Conservation (phyloP, 176 grass and related monocot genomes). For the Puya raimondii region DNA sequence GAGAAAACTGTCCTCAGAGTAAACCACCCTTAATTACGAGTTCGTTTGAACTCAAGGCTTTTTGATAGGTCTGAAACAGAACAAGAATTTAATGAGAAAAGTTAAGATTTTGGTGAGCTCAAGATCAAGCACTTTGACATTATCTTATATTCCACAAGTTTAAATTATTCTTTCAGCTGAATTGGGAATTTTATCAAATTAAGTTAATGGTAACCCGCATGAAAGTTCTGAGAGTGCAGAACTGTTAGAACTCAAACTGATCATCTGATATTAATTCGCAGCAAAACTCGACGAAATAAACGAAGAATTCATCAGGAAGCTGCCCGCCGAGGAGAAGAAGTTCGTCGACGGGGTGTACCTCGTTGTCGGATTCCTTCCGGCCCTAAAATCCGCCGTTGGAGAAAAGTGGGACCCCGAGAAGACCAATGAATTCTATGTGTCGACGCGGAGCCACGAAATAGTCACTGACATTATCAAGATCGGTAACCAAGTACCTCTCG, state of each 20-base stretch:
- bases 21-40: too few species aligned
- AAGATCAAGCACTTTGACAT: too few species aligned
- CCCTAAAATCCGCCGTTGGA: not conserved
- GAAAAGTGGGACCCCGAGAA: not conserved
- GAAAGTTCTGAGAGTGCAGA: not conserved
- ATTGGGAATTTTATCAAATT: too few species aligned
- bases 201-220: not conserved
- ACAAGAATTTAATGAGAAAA: too few species aligned
- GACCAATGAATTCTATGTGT: conserved; percentile 23
- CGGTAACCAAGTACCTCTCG: conserved; percentile 34
- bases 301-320: not conserved
- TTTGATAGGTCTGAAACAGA: too few species aligned
- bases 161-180: too few species aligned
- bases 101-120: too few species aligned
- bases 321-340: not conserved
- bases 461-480: conserved; percentile 45
- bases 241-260: not conserved
- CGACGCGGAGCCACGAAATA: conserved; percentile 31
- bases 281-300: not conserved
- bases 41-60: too few species aligned
- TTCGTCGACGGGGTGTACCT: conserved; percentile 38
- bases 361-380: conserved; percentile 39
- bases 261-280: not conserved
- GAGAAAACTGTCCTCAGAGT: too few species aligned
- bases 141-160: too few species aligned